A percentile compares a stretch with the other conserved stretches of the same genome.
Conservation (phyloP, 2,329 filamentous ascomycete genomes). For the Penicillium sp. region DNA sequence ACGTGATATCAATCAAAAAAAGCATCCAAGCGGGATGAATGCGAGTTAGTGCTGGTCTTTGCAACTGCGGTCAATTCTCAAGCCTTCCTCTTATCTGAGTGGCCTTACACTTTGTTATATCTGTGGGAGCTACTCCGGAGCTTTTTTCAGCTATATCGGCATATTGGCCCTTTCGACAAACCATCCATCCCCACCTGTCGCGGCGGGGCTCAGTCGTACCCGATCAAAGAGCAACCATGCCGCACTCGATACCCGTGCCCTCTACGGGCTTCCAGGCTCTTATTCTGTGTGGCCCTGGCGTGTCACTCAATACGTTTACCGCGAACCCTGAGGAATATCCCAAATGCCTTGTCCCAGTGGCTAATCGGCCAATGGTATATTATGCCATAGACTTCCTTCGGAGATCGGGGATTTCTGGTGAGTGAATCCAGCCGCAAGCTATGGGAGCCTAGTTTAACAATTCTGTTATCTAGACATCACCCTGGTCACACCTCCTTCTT, state of each 20-base stretch:
- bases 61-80: not conserved
- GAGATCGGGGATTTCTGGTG: constrained; percentile 44
- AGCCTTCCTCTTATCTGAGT: not conserved
- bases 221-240: constrained; percentile 22
- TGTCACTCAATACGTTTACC: constrained; percentile 52
- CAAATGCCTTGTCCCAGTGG: constrained; percentile 47
- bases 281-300: constrained; percentile 43
- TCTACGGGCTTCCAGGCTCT: constrained; percentile 52
- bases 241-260: constrained; percentile 51
- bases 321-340: constrained; percentile 44
- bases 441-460: not conserved
- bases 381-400: constrained; percentile 51
- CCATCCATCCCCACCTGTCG: not conserved
- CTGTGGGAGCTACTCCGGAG: not conserved
- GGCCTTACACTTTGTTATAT: not conserved
- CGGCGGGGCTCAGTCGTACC: constrained; percentile 1
- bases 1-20: constrained; percentile 24
- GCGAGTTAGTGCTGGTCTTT: not conserved
- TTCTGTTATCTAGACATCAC: constrained; percentile 40
- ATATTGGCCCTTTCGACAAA: not conserved
- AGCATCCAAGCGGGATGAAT: constrained; percentile 9
- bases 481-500: constrained; percentile 48
- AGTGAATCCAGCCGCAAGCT: not conserved
- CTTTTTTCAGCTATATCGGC: not conserved
- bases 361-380: constrained; percentile 52